A percentile compares a stretch with the other conserved stretches of the same genome.
These are phyloP conservation scores for Vanrija sp. DNA, from an alignment of 1,284 basidiomycete genomes.

Conservation along the genomic window DNA sequence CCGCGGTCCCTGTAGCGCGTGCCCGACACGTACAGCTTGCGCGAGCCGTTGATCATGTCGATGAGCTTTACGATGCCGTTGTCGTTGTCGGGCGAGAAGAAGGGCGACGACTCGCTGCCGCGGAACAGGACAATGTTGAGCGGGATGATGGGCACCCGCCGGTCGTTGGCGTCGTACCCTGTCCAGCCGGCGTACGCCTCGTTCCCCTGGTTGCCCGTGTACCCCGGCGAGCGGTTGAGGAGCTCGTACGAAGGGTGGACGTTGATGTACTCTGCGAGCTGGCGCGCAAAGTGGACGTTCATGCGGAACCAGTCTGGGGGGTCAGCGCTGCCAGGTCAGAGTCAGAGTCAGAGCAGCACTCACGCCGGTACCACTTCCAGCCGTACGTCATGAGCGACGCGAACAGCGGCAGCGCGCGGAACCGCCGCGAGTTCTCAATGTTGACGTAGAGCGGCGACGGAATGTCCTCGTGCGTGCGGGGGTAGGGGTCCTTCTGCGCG, in stretches of 20 bases:
- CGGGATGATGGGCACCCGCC: slow-evolving; percentile 26
- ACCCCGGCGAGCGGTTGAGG: slow-evolving; percentile 34
- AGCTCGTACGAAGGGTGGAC: slow-evolving; percentile 41
- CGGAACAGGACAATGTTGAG: slow-evolving; percentile 54
- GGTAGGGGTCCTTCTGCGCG: slow-evolving; percentile 10
- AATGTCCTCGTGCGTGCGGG: slow-evolving; percentile 17
- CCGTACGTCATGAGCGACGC: slow-evolving; percentile 51
- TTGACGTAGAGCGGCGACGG: slow-evolving; percentile 49
- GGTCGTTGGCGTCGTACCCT: not conserved
- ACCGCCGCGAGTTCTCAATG: slow-evolving; percentile 54
- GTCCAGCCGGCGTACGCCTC: no score
- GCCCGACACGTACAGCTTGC: slow-evolving; percentile 50
- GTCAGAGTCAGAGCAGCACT: slow-evolving; percentile 3
- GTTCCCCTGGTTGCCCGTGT: not conserved
- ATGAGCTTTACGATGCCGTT: slow-evolving; percentile 28
- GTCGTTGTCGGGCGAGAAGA: slow-evolving; percentile 14
- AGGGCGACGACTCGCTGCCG: slow-evolving; percentile 26
- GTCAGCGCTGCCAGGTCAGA: not conserved
- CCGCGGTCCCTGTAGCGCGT: slow-evolving; percentile 49
- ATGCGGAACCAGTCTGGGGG: slow-evolving; percentile 43
- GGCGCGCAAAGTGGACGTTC: slow-evolving; percentile 50
- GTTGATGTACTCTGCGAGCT: slow-evolving; percentile 43
- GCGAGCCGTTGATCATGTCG: slow-evolving; percentile 46
- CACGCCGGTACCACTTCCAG: slow-evolving; percentile 47
- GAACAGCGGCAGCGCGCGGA: slow-evolving; percentile 54